These are phyloP conservation scores for Orbilia blumenaviensis DNA, from an alignment of 2,329 filamentous ascomycete genomes.

Conservation along the genomic window DNA sequence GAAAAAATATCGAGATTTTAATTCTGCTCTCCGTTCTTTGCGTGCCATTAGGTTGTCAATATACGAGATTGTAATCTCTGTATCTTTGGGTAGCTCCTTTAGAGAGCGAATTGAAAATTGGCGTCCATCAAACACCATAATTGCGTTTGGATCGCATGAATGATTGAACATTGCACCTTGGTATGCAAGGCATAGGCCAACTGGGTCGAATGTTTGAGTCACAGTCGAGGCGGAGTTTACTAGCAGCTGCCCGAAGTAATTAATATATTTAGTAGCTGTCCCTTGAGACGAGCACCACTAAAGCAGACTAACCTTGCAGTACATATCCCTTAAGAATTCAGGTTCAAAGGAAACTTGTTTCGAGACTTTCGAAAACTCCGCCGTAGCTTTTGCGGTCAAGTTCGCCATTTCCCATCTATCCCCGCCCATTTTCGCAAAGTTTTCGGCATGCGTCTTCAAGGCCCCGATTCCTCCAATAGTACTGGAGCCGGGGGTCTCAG, in stretches of 20 bases:
- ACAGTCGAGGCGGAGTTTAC: conserved; percentile 70
- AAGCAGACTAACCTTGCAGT: conserved; percentile 62
- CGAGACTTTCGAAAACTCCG: conserved; percentile 65
- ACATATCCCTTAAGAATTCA: conserved; percentile 62
- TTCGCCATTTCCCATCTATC: conserved; percentile 65
- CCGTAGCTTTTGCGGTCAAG: conserved; percentile 67
- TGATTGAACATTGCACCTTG: conserved; percentile 69
- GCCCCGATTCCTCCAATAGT: conserved; percentile 64
- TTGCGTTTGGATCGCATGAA: conserved; percentile 70
- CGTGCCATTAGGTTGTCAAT: conserved; percentile 68
- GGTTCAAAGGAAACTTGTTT: conserved; percentile 59
- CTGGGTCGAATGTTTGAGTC: conserved; percentile 67
- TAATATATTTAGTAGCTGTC: not conserved
- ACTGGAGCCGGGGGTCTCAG: conserved; percentile 63
- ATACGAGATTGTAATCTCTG: conserved; percentile 72
- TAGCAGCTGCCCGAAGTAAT: conserved; percentile 64
- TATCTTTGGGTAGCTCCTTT: conserved; percentile 65
- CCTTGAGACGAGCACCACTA: not conserved
- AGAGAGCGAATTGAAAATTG: conserved; percentile 66
- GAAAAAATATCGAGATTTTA: conserved; percentile 69
- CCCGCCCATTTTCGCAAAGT: conserved; percentile 62
- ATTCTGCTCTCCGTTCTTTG: conserved; percentile 65
- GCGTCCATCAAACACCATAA: conserved; percentile 68
- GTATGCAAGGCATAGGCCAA: conserved; percentile 70
- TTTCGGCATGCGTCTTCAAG: conserved; percentile 54